Conservation (phyloP, 116 monocot genomes). For the Dioscorea cayenensis region DNA sequence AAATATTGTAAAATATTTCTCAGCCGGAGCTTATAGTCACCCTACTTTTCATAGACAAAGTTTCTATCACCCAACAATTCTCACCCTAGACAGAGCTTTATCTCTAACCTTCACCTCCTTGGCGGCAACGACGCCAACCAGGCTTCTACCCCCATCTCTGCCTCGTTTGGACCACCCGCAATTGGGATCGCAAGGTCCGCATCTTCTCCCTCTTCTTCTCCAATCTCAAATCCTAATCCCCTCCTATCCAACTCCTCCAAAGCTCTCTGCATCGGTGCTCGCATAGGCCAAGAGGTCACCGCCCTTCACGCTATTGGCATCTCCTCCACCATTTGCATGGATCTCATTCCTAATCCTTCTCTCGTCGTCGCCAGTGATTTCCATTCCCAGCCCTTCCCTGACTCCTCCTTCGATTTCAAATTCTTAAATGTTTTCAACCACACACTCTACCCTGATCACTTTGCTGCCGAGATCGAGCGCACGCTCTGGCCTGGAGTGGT, state of each 20-base stretch:
- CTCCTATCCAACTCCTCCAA: constrained; percentile 65
- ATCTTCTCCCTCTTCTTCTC: constrained; percentile 72
- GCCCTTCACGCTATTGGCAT: constrained; percentile 67
- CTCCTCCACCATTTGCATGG: constrained; percentile 55
- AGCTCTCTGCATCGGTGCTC: constrained; percentile 81
- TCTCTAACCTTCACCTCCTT: too few species aligned
- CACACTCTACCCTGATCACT: constrained; percentile 74
- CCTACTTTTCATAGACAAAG: too few species aligned
- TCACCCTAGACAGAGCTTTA: too few species aligned
- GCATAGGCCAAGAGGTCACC: constrained; percentile 82
- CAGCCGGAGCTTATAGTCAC: too few species aligned
- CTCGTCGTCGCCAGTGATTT: constrained; percentile 75
- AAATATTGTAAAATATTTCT: too few species aligned
- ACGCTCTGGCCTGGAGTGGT: constrained; percentile 64
- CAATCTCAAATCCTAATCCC: constrained; percentile 16
- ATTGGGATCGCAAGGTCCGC: constrained; percentile 83
- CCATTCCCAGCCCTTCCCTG: constrained; percentile 70
- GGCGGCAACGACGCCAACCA: too few species aligned
- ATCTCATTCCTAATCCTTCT: constrained; percentile 69
- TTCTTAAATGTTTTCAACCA: constrained; percentile 97
- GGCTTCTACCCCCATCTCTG: constrained; percentile 67
- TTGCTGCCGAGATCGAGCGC: constrained; percentile 73
- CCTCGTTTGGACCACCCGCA: constrained; percentile 72
- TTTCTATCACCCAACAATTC: too few species aligned
- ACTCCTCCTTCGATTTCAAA: constrained; percentile 74